Base-by-base conservation (phyloP, 257 asterid species). In the Lycium ferocissimum region DNA sequence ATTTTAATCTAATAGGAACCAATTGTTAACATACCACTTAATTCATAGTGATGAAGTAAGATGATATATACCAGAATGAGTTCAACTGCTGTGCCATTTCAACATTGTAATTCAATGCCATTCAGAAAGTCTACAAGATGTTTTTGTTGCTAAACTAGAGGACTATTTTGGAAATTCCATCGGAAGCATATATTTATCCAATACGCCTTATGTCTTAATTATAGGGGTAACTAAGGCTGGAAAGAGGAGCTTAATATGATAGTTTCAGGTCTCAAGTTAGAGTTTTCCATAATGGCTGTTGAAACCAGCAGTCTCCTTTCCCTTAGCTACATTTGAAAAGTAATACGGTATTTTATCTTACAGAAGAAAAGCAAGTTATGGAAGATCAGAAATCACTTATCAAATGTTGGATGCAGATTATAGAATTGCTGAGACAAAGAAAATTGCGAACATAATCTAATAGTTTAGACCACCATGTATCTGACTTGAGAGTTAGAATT, bases 51-150 rank as follows among this genome's bases (percentile, higher is more conserved):
- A 75, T 49, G 62, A 6, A 49, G 63, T 26, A 76, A 76, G 63
- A 76, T 3, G 62, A 51, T 22, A n/a, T n/a, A n/a, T n/a, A 49
- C n/a, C 81, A 2, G 81, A 73, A 47, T 73, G 58, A 76, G 20
- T 76, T 75, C 81, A 51, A 76, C 13, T 3, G 43, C 26, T 76
- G 14, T 76, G 45, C 0, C 81, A 49, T 51, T 73, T 76, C 81
- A 76, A 51, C 62, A 49, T 14, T 76, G 14, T 76, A 3, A 13
- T 26, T 76, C 47, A 49, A 51, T n/a, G 80, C 6, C 3, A 73
- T 3, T 75, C 18, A 73, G 58, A 76, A 76, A 38, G 45, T 13
- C 62, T 13, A 49, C 81, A 51, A 13, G 45, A 22, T 26, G 20
- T 76, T 51, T 51, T 22, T 13, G 45, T 6, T 22, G 22, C 14